Evolutionary conservation across 805 yeast species (phyloP).

Genomic region (Myxozyma vanderwaltii): DNA sequence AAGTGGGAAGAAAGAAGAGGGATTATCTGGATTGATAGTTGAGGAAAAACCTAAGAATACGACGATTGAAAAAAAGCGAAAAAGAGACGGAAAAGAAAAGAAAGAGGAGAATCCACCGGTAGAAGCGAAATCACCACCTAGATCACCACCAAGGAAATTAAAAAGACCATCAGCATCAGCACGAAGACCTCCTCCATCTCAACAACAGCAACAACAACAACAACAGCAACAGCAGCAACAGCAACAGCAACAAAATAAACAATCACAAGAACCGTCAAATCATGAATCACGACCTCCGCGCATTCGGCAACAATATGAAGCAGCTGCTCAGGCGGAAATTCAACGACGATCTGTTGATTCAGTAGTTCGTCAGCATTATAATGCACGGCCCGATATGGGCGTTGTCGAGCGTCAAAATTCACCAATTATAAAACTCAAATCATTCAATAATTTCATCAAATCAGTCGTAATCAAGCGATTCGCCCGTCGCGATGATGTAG

Average conservation of each 20-base stretch:
- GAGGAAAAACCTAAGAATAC: neutral
- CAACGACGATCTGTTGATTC: conserved; percentile 49
- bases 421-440: conserved; percentile 80
- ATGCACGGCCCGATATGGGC: conserved; percentile 73
- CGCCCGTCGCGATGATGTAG: conserved; percentile 57
- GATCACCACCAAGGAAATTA: conserved; percentile 34
- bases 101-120: conserved; percentile 8
- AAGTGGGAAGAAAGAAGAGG: neutral
- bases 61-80: neutral
- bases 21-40: too few relatives aligned
- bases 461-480: conserved; percentile 77
- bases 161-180: conserved; percentile 27
- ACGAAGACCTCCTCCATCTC: conserved; percentile 6
- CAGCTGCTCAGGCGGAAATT: conserved; percentile 5
- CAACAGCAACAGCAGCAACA: neutral
- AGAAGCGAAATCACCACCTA: conserved; percentile 31
- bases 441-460: conserved; percentile 90
- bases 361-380: conserved; percentile 80
- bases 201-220: neutral
- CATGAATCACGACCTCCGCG: neutral
- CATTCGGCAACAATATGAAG: neutral
- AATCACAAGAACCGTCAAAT: neutral
- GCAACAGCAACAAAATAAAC: too few relatives aligned
- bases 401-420: conserved; percentile 66
- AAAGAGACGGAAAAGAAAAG: neutral